phyloP scores from a whole-genome alignment of 352 stramenopile genomes.

The Globisporangium uncinulatum region DNA sequence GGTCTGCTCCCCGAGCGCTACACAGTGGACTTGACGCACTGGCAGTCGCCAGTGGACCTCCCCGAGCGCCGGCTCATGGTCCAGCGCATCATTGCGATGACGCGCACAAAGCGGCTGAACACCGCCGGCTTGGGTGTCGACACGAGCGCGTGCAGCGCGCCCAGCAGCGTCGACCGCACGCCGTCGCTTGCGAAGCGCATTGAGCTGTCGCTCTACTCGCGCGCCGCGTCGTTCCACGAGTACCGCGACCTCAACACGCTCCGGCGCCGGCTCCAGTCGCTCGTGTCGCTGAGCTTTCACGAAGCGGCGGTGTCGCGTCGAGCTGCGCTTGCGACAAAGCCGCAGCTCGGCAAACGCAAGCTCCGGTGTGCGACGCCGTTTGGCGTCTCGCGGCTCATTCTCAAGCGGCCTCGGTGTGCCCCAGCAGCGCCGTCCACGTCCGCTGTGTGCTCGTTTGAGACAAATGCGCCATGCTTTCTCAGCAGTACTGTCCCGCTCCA shows the following conservation, averaged over 20 bases:
- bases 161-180: constrained; percentile 41
- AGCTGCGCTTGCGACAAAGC: constrained; percentile 14
- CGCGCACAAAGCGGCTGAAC: constrained; percentile 52
- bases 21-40: constrained; percentile 71
- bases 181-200: constrained; percentile 83
- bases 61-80: constrained; percentile 80
- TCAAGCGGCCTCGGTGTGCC: constrained; percentile 46
- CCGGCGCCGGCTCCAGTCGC: constrained; percentile 68
- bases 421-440: constrained; percentile 6
- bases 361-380: constrained; percentile 35
- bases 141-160: constrained; percentile 6
- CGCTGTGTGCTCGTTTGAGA: neutral
- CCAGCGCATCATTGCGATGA: constrained; percentile 86
- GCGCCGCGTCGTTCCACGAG: constrained; percentile 76
- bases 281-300: constrained; percentile 86
- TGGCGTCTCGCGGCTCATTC: constrained; percentile 50
- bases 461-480: neutral
- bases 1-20: constrained; percentile 70
- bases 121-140: constrained; percentile 12
- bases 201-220: constrained; percentile 80
- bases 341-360: constrained; percentile 49
- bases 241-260: constrained; percentile 84
- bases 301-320: constrained; percentile 66
- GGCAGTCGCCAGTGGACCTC: constrained; percentile 78
- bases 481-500: no score